phyloP scores from a whole-genome alignment of 495 filamentous ascomycete genomes.

The Penicillium turbatum region DNA sequence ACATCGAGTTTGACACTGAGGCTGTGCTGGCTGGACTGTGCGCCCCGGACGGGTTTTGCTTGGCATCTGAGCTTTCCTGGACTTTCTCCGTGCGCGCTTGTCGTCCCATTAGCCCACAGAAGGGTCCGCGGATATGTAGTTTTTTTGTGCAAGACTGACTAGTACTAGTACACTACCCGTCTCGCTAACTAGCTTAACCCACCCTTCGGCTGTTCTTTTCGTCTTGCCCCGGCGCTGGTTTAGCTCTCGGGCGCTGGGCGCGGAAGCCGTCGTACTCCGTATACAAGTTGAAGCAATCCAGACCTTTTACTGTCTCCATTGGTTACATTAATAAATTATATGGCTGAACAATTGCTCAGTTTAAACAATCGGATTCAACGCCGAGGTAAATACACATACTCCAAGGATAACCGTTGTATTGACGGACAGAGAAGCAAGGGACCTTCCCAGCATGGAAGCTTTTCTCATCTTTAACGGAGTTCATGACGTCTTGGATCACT shows the following conservation, averaged over 20 bases:
- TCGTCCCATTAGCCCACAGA: background rate
- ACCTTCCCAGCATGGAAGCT: too few species aligned
- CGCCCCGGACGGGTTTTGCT: slow-evolving; percentile 3
- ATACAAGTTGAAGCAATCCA: too few species aligned
- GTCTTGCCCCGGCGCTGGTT: background rate
- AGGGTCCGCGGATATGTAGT: background rate
- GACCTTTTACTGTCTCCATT: too few species aligned
- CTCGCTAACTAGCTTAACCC: background rate
- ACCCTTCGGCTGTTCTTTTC: background rate
- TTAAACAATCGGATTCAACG: too few species aligned
- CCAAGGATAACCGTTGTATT: too few species aligned
- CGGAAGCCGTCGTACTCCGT: background rate
- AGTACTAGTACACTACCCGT: background rate
- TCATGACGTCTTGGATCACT: too few species aligned
- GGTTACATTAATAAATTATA: too few species aligned
- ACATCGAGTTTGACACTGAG: background rate
- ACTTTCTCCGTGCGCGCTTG: background rate
- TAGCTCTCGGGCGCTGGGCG: slow-evolving; percentile 5
- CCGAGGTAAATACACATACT: too few species aligned
- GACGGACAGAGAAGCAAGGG: too few species aligned
- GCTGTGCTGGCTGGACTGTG: slow-evolving; percentile 11
- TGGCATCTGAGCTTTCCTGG: background rate
- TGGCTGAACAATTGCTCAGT: too few species aligned
- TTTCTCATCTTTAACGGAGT: too few species aligned
- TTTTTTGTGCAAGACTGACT: background rate